These are phyloP conservation scores for Macroventuria anomochaeta DNA, from an alignment of 2,329 filamentous ascomycete genomes.

Conservation along the genomic window DNA sequence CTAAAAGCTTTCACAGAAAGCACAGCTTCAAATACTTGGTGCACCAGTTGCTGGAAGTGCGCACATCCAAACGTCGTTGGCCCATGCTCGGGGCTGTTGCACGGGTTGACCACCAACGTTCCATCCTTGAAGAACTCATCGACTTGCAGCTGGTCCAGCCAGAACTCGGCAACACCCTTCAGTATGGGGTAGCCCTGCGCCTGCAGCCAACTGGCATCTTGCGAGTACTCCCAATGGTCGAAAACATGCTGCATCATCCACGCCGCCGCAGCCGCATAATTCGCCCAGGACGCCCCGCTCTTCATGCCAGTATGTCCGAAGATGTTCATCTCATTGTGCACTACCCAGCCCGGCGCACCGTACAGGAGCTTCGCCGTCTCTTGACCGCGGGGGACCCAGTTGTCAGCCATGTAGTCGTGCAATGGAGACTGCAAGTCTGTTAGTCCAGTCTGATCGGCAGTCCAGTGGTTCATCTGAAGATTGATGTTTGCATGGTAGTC, in stretches of 20 bases:
- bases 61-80: conserved; percentile 59
- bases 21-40: conserved; percentile 47
- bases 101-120: conserved; percentile 63
- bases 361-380: conserved; percentile 63
- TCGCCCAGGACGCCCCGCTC: conserved; percentile 52
- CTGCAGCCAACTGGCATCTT: conserved; percentile 55
- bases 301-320: conserved; percentile 64
- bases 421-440: conserved; percentile 54
- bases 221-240: conserved; percentile 63
- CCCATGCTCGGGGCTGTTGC: conserved; percentile 65
- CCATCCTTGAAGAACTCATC: conserved; percentile 60
- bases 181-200: conserved; percentile 60
- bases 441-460: conserved; percentile 60
- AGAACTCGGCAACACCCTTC: conserved; percentile 62
- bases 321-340: conserved; percentile 65
- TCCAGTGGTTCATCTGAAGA: conserved; percentile 68
- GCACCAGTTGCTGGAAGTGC: conserved; percentile 61
- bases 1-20: conserved; percentile 22
- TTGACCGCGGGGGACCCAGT: conserved; percentile 60
- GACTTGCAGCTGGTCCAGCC: conserved; percentile 60
- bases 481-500: conserved; percentile 68
- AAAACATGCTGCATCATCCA: conserved; percentile 68
- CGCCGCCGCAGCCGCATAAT: conserved; percentile 57
- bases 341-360: conserved; percentile 61
- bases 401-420: conserved; percentile 62